Percentiles rank a stretch among this genome's conserved stretches.
Conservation (phyloP, 495 filamentous ascomycete genomes). For the Penicillium mononematosum region DNA sequence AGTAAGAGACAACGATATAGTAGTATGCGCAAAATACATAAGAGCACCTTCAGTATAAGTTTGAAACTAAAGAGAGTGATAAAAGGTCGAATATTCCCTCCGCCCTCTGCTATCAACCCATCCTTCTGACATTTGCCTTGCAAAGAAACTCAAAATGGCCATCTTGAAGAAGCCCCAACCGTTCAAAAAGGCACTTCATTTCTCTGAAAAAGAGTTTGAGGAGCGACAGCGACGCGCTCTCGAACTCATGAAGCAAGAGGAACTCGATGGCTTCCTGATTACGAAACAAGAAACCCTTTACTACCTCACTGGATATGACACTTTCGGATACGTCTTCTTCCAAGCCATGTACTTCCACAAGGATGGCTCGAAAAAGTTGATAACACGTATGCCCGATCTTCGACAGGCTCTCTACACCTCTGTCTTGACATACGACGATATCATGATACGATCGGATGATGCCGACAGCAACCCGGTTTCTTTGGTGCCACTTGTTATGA, state of each 20-base stretch:
- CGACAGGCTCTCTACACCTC: slow-evolving; percentile 29
- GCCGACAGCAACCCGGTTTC: slow-evolving; percentile 26
- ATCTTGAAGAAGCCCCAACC: slow-evolving; percentile 19
- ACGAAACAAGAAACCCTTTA: slow-evolving; percentile 31
- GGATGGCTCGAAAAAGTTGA: slow-evolving; percentile 24
- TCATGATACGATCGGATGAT: slow-evolving; percentile 27
- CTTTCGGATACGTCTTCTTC: slow-evolving; percentile 32
- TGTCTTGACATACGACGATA: slow-evolving; percentile 19
- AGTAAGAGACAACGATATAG: no score
- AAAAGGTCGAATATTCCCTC: no score
- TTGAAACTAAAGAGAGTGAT: no score
- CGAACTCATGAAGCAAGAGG: slow-evolving; percentile 24
- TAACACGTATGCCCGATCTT: slow-evolving; percentile 26
- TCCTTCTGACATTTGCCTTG: no score
- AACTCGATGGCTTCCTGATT: slow-evolving; percentile 28
- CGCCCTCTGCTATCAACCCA: no score
- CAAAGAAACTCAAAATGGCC: slow-evolving; percentile 9
- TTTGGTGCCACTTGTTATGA: slow-evolving; percentile 21
- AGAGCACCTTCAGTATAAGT: no score
- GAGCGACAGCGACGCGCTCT: slow-evolving; percentile 16
- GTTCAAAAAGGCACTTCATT: slow-evolving; percentile 25
- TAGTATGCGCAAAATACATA: no score
- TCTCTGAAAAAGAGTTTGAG: slow-evolving; percentile 20
- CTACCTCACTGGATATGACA: slow-evolving; percentile 28
- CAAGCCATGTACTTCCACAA: slow-evolving; percentile 29